These are phyloP conservation scores for Fraxinus sp. DNA, from an alignment of 305 asterid species.

Conservation along the genomic window DNA sequence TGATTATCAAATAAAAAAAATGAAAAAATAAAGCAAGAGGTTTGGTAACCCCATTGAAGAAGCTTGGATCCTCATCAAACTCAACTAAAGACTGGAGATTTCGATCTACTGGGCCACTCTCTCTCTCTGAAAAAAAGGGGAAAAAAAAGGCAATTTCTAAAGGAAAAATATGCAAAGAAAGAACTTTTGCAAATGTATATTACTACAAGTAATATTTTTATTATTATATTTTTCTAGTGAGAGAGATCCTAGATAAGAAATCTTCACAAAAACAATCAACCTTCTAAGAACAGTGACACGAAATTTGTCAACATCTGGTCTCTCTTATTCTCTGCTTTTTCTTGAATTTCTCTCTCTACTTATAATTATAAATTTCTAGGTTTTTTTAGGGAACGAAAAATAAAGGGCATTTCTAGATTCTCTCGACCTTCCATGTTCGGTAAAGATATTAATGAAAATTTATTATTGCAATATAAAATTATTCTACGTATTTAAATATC, in stretches of 20 bases:
- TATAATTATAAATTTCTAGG: constrained; percentile 34
- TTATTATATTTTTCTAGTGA: constrained; percentile 13
- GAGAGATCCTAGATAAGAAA: constrained; percentile 76
- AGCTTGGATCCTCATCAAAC: constrained; percentile 23
- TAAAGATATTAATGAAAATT: constrained; percentile 45
- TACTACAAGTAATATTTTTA: background rate
- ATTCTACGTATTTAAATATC: constrained; percentile 15
- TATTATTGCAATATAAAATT: constrained; percentile 27
- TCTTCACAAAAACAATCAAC: constrained; percentile 75
- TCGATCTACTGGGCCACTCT: constrained; percentile 23
- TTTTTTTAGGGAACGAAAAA: constrained; percentile 38
- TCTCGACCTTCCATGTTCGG: constrained; percentile 42
- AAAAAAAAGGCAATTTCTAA: background rate
- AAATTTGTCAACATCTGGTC: constrained; percentile 94
- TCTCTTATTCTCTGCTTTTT: constrained; percentile 59
- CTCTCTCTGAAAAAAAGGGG: background rate
- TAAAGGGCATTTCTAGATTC: constrained; percentile 65
- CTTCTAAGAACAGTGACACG: constrained; percentile 84
- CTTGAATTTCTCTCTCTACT: constrained; percentile 25
- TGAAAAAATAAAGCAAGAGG: constrained; percentile 1
- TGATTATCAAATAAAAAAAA: background rate
- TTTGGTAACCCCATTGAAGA: constrained; percentile 21
- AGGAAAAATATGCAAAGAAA: background rate
- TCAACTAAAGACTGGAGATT: constrained; percentile 17
- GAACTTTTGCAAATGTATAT: background rate